Conservation (phyloP, 495 filamentous ascomycete species). For the Hypoxylon trugodes region DNA sequence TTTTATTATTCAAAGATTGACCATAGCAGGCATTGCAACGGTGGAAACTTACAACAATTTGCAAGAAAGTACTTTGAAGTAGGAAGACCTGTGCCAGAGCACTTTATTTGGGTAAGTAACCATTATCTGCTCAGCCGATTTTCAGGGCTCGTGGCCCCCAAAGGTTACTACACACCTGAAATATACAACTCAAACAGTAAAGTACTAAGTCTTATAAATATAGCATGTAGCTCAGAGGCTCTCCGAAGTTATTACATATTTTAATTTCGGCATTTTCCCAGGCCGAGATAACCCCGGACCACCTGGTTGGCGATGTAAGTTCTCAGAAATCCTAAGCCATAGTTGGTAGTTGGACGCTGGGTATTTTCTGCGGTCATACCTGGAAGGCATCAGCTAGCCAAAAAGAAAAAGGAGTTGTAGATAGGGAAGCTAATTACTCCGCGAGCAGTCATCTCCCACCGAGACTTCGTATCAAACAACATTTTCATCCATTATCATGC, state of each 20-base stretch:
- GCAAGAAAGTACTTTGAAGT: not conserved
- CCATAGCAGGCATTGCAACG: constrained; percentile 8
- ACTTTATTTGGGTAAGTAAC: constrained; percentile 19
- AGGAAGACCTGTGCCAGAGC: constrained; percentile 7
- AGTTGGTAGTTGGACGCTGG: not conserved
- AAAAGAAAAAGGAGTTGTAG: not conserved
- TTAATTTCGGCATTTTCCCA: not conserved
- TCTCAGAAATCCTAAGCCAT: not conserved
- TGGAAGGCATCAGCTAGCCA: not conserved
- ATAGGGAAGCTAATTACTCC: not conserved
- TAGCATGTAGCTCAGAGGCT: constrained; percentile 16
- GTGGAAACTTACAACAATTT: not conserved
- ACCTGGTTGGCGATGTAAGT: constrained; percentile 3
- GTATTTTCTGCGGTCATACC: no score
- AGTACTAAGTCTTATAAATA: constrained; percentile 2
- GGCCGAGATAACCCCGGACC: not conserved
- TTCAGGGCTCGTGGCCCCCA: not conserved
- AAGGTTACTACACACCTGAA: not conserved
- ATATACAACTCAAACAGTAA: not conserved
- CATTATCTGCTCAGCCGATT: not conserved
- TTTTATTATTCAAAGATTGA: not conserved
- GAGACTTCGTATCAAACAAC: not conserved
- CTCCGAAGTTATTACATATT: constrained; percentile 5
- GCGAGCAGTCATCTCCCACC: constrained; percentile 6
- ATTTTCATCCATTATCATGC: constrained; percentile 16